Evolutionary conservation across 495 filamentous ascomycete genomes (phyloP), one percentile per base, ranked within the genome.

Genomic region (Geopyxis carbonaria): DNA sequence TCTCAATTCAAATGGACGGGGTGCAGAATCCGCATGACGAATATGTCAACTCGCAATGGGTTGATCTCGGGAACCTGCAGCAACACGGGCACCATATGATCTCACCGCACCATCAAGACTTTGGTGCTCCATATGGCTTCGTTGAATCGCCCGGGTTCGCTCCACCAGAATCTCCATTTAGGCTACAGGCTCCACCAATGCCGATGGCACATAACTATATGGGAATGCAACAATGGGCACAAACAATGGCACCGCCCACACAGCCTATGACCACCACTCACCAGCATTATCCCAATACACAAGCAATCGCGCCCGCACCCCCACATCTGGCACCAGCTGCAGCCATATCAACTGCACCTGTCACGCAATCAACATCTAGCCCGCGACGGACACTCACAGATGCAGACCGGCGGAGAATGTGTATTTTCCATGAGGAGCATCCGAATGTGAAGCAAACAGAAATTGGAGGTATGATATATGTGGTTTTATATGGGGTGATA

Each of bases 361-460:
- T 64, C 22, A 53, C 50, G n/a, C 55, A 50, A 23, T 47, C 57
- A 1, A 53, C 59, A 14, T 60, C 79, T 34, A 78, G 80, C 22
- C 78, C 83, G 5, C 69, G 89, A 49, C 82, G 80, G 59, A 95
- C 91, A 0, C 66, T 99, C 47, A 95, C 89, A 16, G 87, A 95
- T 59, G 75, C 80, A 22, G 86, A 94, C 54, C 73, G 89, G 36
- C 73, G 85, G 40, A 72, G 73, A 36, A 99, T 99, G 86, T 95
- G 89, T 57, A 68, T 83, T 50, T 99, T 92, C 60, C 80, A 87
- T 53, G 83, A 92, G 56, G 85, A 93, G 50, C 75, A 95, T 54
- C 89, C 87, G 31, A 78, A 71, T 38, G 80, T 80, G n/a, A 93
- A 95, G 62, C 89, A 99, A 60, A 93, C 86, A 16, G 89, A 95